Conservation (phyloP, 331 rosid genomes). For the Acacia concinna region DNA sequence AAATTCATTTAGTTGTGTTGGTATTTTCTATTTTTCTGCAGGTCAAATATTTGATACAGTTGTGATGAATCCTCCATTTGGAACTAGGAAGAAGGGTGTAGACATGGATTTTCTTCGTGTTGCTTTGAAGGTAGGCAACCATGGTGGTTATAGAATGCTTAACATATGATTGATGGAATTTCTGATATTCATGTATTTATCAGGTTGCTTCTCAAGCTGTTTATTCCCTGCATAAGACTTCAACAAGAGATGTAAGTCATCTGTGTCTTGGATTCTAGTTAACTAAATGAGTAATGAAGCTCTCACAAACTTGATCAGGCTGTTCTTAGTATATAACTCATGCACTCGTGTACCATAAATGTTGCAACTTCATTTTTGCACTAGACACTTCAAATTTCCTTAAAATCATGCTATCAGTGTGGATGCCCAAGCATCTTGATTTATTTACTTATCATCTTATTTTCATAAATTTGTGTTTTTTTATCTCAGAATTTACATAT, state of each 20-base stretch:
- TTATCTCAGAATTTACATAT: not conserved
- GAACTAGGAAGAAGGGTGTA: conserved; percentile 84
- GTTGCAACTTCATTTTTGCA: not conserved
- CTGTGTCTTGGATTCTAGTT: conserved; percentile 27
- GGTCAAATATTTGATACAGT: conserved; percentile 78
- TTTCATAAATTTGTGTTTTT: no score
- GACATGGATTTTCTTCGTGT: conserved; percentile 80
- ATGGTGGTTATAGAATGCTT: conserved; percentile 13
- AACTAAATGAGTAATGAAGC: not conserved
- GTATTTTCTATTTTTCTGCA: conserved; percentile 33
- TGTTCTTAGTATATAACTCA: not conserved
- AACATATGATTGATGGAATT: conserved; percentile 8
- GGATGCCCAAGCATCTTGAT: not conserved
- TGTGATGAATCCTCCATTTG: conserved; percentile 96
- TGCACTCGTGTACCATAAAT: not conserved
- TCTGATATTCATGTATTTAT: conserved; percentile 15
- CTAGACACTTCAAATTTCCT: not conserved
- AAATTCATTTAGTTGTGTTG: conserved; percentile 23
- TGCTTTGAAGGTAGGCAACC: conserved; percentile 66
- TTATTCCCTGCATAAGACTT: conserved; percentile 87
- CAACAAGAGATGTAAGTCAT: conserved; percentile 84
- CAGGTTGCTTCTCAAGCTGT: conserved; percentile 92
- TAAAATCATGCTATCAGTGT: not conserved
- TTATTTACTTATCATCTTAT: not conserved
- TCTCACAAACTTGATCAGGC: not conserved